Conservation (phyloP, 805 yeast species). For the Ogataea paraovalis region DNA sequence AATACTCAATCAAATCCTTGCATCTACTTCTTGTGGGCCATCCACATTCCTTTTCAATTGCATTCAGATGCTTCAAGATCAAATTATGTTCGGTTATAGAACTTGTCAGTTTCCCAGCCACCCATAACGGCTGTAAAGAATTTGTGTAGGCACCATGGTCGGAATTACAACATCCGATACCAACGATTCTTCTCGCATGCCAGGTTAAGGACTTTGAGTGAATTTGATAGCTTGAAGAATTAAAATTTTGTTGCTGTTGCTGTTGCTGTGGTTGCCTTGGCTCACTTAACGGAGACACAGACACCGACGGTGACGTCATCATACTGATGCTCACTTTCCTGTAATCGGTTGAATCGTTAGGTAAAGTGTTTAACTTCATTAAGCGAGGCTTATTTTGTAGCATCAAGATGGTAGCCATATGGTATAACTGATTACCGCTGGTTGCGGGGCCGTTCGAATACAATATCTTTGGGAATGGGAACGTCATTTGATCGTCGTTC, state of each 20-base stretch:
- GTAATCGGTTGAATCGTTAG: neutral
- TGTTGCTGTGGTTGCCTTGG: neutral
- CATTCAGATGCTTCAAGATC: slow-evolving; percentile 18
- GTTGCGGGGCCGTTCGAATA: slow-evolving; percentile 39
- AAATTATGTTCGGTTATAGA: slow-evolving; percentile 23
- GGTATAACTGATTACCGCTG: slow-evolving; percentile 38
- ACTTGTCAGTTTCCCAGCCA: slow-evolving; percentile 25
- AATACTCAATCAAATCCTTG: slow-evolving; percentile 19
- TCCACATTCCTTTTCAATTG: slow-evolving; percentile 23
- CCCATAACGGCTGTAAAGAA: slow-evolving; percentile 25
- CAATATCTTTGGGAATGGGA: slow-evolving; percentile 33
- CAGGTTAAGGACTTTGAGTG: slow-evolving; percentile 25
- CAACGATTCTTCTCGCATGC: slow-evolving; percentile 37
- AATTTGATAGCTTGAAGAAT: slow-evolving; percentile 1
- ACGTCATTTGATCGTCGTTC: slow-evolving; percentile 22
- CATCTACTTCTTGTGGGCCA: slow-evolving; percentile 22
- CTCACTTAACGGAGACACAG: neutral
- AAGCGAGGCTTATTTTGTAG: slow-evolving; percentile 37
- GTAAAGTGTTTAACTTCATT: slow-evolving; percentile 4
- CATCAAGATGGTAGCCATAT: slow-evolving; percentile 37
- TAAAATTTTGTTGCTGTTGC: neutral
- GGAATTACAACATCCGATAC: slow-evolving; percentile 31
- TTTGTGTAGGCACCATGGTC: slow-evolving; percentile 26
- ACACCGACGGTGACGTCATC: slow-evolving; percentile 2
- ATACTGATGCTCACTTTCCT: slow-evolving; percentile 1